These are phyloP conservation scores for Bruguiera hainesii DNA, from an alignment of 441 rosid species.

Conservation along the genomic window DNA sequence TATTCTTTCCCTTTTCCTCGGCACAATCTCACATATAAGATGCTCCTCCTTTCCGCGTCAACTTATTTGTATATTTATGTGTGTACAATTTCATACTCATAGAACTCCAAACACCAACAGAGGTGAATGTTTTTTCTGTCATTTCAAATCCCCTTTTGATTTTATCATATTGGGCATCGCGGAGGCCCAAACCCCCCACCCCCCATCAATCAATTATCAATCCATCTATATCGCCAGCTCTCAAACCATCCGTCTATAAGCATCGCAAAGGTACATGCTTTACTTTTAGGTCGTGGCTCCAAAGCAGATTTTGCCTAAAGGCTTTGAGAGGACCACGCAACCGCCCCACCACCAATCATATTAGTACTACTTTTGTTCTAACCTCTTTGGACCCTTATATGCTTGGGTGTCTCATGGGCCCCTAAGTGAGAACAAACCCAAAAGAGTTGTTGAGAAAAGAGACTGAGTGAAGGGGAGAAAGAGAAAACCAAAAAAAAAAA, in stretches of 20 bases:
- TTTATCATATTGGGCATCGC: not conserved
- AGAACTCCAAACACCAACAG: too few species aligned
- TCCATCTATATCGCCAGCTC: constrained; percentile 7
- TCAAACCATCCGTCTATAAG: not conserved
- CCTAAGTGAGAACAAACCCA: not conserved
- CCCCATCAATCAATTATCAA: constrained; percentile 23
- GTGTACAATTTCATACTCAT: too few species aligned
- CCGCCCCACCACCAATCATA: constrained; percentile 31
- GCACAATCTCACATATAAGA: not conserved
- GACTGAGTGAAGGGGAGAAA: too few species aligned
- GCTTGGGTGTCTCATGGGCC: not conserved
- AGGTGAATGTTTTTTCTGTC: too few species aligned
- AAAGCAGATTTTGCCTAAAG: not conserved
- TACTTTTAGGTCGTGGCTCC: too few species aligned
- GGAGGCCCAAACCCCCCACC: constrained; percentile 24
- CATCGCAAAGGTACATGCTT: too few species aligned
- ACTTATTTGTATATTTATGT: too few species aligned
- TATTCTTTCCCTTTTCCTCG: constrained; percentile 1
- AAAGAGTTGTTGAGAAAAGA: not conserved
- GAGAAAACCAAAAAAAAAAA: too few species aligned
- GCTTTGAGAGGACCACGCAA: constrained; percentile 21
- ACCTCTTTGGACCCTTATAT: constrained; percentile 9
- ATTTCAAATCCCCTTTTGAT: constrained; percentile 1
- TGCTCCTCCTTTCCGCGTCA: too few species aligned
- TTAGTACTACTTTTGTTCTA: constrained; percentile 9